A percentile compares a stretch with the other conserved stretches of the same genome.
Conservation (phyloP, 2,329 filamentous ascomycete genomes). For the Pseudocercospora fijiensis region DNA sequence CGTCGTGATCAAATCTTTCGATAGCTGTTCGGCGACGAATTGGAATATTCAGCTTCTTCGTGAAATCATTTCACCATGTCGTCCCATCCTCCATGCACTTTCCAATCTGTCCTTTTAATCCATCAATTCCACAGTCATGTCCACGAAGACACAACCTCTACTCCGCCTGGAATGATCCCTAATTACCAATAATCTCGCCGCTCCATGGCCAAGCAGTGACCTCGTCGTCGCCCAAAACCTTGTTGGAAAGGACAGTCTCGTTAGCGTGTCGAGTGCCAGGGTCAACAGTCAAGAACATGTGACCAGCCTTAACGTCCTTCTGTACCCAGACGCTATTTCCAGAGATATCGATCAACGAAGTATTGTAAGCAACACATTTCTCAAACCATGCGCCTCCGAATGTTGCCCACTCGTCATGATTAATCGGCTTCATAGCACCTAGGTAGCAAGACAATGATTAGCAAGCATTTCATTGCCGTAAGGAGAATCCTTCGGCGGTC, state of each 20-base stretch:
- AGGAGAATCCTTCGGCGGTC: too few relatives aligned
- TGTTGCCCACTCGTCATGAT: background rate
- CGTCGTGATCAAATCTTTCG: background rate
- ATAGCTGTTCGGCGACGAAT: background rate
- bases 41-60: background rate
- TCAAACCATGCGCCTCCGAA: background rate
- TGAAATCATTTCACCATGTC: too few relatives aligned
- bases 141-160: too few relatives aligned
- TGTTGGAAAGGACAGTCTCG: background rate
- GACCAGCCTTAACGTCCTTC: background rate
- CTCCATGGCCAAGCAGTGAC: background rate
- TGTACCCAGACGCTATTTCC: background rate
- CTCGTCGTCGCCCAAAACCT: background rate
- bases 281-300: background rate
- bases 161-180: background rate
- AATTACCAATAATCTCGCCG: background rate
- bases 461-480: too few relatives aligned
- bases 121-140: too few relatives aligned
- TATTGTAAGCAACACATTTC: background rate
- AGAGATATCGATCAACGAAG: background rate
- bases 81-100: background rate
- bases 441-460: background rate
- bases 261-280: background rate
- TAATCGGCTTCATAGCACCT: background rate
- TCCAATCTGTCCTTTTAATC: background rate